These are phyloP conservation scores for Trypanosoma congolense DNA, from an alignment of 208 protist species.

Conservation along the genomic window DNA sequence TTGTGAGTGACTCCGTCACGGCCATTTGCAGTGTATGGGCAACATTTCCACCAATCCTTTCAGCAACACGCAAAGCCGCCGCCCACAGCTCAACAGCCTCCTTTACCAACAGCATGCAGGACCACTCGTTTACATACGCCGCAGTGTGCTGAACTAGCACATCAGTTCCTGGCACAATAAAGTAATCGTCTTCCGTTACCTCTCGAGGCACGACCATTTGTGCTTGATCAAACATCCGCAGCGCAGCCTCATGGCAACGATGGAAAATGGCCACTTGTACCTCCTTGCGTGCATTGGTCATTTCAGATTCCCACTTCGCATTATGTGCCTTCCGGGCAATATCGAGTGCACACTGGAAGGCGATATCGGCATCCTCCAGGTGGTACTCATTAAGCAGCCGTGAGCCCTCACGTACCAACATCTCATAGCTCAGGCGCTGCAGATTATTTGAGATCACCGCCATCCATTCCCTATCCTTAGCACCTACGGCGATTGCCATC, in stretches of 20 bases:
- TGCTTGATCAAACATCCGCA: constrained; percentile 68
- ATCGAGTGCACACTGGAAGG: constrained; percentile 68
- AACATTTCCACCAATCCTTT: constrained; percentile 49
- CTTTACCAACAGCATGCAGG: constrained; percentile 72
- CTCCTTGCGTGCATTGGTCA: constrained; percentile 62
- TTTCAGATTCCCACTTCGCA: constrained; percentile 76
- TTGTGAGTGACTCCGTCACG: constrained; percentile 53
- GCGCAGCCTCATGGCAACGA: constrained; percentile 75
- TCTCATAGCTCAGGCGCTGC: constrained; percentile 88
- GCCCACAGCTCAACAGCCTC: constrained; percentile 82
- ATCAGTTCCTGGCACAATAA: constrained; percentile 68
- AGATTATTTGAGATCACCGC: constrained; percentile 84
- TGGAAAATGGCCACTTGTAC: constrained; percentile 85
- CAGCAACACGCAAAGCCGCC: constrained; percentile 42
- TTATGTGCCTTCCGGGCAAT: constrained; percentile 83
- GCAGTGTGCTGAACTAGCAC: constrained; percentile 67
- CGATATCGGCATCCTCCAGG: constrained; percentile 66
- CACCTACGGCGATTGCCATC: constrained; percentile 63
- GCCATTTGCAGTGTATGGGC: constrained; percentile 33
- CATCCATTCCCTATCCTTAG: constrained; percentile 89
- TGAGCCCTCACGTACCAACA: constrained; percentile 76
- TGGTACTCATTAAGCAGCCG: constrained; percentile 51
- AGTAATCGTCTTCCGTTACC: constrained; percentile 72
- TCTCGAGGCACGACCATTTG: constrained; percentile 22
- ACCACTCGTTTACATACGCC: constrained; percentile 80